Evolutionary conservation across 352 stramenopile species (phyloP).

Genomic region (Globisporangium iwayamae): DNA sequence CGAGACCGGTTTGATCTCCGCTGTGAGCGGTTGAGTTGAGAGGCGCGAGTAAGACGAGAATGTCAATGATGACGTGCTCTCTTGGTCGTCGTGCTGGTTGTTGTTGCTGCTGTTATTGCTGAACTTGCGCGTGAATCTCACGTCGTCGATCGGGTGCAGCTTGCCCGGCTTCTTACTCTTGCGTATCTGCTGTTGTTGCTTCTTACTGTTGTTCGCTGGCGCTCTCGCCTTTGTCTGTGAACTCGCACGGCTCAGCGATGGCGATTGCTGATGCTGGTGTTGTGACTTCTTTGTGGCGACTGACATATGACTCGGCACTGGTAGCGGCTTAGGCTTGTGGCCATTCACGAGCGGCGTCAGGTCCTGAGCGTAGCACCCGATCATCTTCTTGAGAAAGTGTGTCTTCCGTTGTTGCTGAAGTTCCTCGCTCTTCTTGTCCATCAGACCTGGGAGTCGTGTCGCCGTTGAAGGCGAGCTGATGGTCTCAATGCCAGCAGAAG

Average conservation of each 20-base stretch:
- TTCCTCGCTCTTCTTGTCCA: neutral
- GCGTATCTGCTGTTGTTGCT: slow-evolving; percentile 9
- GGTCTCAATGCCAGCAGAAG: neutral
- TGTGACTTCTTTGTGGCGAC: neutral
- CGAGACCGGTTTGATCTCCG: slow-evolving; percentile 58
- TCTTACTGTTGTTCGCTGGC: slow-evolving; percentile 9
- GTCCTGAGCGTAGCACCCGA: slow-evolving; percentile 62
- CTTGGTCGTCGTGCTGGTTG: slow-evolving; percentile 29
- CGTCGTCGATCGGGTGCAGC: slow-evolving; percentile 19
- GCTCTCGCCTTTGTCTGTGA: neutral
- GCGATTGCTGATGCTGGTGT: slow-evolving; percentile 1
- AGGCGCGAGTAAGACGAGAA: slow-evolving; percentile 6
- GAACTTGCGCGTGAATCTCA: slow-evolving; percentile 14
- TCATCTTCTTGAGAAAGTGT: slow-evolving; percentile 22
- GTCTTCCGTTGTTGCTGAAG: slow-evolving; percentile 25
- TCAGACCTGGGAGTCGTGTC: slow-evolving; percentile 3
- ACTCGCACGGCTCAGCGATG: neutral
- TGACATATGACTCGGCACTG: slow-evolving; percentile 17
- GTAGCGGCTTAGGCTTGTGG: slow-evolving; percentile 41
- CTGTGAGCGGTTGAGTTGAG: slow-evolving; percentile 29
- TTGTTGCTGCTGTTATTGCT: slow-evolving; percentile 21
- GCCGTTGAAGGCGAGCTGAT: neutral
- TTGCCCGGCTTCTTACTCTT: slow-evolving; percentile 19
- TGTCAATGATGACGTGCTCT: slow-evolving; percentile 5
- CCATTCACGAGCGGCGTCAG: slow-evolving; percentile 54